Conservation (phyloP, 169 alveolate genomes). For the Eimeria nieschulzi region DNA sequence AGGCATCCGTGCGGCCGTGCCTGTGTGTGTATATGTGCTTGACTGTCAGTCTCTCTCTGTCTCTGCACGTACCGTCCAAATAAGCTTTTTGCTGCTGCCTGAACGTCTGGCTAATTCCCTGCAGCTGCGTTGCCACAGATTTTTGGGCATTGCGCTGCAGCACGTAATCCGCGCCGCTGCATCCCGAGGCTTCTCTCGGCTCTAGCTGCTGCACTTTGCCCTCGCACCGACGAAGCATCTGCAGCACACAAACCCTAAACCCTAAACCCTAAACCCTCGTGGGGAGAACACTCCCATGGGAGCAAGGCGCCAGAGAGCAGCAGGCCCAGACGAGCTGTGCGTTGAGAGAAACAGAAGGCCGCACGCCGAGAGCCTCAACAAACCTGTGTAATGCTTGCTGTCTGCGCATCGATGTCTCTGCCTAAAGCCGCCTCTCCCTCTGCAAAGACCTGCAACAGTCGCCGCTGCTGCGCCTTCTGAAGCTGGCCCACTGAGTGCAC, state of each 20-base stretch:
- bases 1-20: no score
- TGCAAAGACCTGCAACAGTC: conserved; percentile 77
- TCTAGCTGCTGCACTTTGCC: conserved; percentile 32
- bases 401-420: conserved; percentile 52
- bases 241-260: neutral
- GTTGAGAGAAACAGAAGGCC: no score
- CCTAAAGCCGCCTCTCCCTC: conserved; percentile 70
- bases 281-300: no score
- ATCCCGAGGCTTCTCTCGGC: conserved; percentile 8
- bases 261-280: no score
- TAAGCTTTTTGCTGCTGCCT: conserved; percentile 75
- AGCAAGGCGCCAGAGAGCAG: no score
- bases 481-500: conserved; percentile 71
- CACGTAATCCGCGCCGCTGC: conserved; percentile 22
- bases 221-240: conserved; percentile 65
- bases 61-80: conserved; percentile 47
- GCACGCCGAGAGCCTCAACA: neutral
- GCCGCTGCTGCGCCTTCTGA: conserved; percentile 78
- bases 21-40: no score
- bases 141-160: conserved; percentile 73
- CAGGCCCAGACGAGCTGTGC: no score
- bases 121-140: conserved; percentile 74
- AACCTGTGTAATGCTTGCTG: conserved; percentile 48
- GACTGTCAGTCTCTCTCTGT: no score
- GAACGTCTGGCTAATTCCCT: conserved; percentile 54